phyloP scores from a whole-genome alignment of 1,284 basidiomycete species.

The Veloporphyrellus conicus region DNA sequence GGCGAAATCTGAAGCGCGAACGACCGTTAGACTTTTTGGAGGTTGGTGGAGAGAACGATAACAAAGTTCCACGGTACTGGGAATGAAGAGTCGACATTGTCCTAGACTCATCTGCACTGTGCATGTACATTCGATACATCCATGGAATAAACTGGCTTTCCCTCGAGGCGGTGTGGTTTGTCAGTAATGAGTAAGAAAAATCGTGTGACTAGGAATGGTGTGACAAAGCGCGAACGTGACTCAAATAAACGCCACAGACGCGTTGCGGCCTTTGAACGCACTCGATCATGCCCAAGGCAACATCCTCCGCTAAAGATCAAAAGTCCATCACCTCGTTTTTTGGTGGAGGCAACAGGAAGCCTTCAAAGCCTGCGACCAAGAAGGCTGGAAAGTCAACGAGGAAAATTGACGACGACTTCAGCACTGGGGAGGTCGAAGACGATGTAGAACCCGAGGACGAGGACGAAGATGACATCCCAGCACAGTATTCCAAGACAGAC shows the following conservation, averaged over 20 bases:
- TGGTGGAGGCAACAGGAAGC: constrained; percentile 26
- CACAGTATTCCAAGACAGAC: constrained; percentile 35
- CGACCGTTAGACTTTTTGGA: constrained; percentile 79
- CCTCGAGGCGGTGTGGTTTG: background rate
- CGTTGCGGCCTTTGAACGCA: constrained; percentile 6
- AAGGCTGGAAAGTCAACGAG: constrained; percentile 33
- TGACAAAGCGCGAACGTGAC: constrained; percentile 33
- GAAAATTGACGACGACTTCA: constrained; percentile 24
- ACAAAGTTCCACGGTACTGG: constrained; percentile 70
- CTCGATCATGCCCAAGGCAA: constrained; percentile 47
- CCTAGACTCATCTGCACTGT: constrained; percentile 1
- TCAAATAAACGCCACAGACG: constrained; percentile 19
- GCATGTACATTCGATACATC: constrained; percentile 16
- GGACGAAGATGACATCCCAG: constrained; percentile 31
- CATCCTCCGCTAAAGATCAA: constrained; percentile 43
- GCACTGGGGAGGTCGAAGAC: constrained; percentile 17
- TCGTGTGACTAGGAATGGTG: constrained; percentile 20
- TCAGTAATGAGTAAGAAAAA: constrained; percentile 2
- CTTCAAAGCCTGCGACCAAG: constrained; percentile 13
- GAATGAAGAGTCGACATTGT: constrained; percentile 41
- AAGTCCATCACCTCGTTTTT: constrained; percentile 57
- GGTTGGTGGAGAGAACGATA: constrained; percentile 56
- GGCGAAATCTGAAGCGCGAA: constrained; percentile 71
- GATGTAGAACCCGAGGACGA: constrained; percentile 24
- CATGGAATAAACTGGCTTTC: constrained; percentile 7